phyloP scores from a whole-genome alignment of 805 yeast genomes.

The Yarrowia bubula region DNA sequence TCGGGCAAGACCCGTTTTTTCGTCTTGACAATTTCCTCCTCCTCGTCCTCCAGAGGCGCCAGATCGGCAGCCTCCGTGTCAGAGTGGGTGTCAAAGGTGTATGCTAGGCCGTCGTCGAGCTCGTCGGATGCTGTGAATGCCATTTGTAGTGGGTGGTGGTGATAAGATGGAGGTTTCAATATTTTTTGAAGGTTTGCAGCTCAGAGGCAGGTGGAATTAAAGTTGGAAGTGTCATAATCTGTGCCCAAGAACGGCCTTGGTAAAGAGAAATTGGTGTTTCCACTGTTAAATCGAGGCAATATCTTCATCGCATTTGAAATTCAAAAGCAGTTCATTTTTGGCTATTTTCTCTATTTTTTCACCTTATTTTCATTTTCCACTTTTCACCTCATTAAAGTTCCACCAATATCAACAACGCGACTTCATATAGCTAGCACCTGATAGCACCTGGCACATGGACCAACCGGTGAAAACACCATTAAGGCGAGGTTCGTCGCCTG shows the following conservation, averaged over 20 bases:
- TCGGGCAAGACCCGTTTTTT: slow-evolving; percentile 28
- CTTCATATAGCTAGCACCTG: too few species aligned
- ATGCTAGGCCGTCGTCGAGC: slow-evolving; percentile 73
- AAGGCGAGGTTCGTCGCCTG: background rate
- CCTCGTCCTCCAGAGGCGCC: slow-evolving; percentile 28
- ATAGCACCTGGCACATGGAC: too few species aligned
- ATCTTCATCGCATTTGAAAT: too few species aligned
- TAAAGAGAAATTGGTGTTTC: too few species aligned
- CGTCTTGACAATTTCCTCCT: slow-evolving; percentile 34
- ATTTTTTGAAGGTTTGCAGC: background rate
- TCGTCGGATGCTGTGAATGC: slow-evolving; percentile 54
- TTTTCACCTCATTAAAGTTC: background rate
- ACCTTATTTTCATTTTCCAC: too few species aligned
- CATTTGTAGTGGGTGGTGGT: background rate
- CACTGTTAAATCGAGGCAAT: too few species aligned
- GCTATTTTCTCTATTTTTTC: too few species aligned
- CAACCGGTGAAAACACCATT: slow-evolving; percentile 2
- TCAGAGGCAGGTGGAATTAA: background rate
- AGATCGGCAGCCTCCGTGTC: slow-evolving; percentile 42
- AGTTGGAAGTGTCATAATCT: background rate
- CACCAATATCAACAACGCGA: background rate
- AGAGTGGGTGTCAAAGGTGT: slow-evolving; percentile 48
- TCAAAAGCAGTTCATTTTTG: too few species aligned
- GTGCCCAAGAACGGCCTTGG: too few species aligned
- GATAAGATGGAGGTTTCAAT: background rate